Conservation (phyloP, 2,329 filamentous ascomycete genomes). For the Talaromyces sp. region DNA sequence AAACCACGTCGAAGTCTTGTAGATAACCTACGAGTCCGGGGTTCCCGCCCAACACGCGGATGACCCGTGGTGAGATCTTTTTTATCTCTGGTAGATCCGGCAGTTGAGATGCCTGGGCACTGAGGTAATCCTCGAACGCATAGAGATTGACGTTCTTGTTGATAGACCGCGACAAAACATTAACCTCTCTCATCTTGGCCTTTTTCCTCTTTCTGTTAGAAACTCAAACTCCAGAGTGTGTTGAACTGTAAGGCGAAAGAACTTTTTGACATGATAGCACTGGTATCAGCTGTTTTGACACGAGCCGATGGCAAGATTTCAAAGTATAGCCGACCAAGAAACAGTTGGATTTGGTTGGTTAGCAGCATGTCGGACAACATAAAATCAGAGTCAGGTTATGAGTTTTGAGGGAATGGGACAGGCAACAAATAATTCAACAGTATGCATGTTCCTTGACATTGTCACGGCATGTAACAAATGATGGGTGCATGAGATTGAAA, state of each 20-base stretch:
- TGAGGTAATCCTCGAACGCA: slow-evolving; percentile 46
- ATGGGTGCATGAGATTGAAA: too few relatives aligned
- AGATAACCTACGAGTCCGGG: slow-evolving; percentile 32
- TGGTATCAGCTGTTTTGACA: background rate
- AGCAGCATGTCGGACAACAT: background rate
- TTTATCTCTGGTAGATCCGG: slow-evolving; percentile 37
- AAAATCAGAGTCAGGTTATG: background rate
- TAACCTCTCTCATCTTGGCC: background rate
- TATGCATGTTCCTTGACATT: too few relatives aligned
- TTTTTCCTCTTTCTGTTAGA: background rate
- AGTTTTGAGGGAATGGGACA: background rate
- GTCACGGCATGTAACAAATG: too few relatives aligned
- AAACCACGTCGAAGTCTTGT: background rate
- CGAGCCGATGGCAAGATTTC: background rate
- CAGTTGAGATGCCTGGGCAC: slow-evolving; percentile 30
- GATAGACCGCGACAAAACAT: background rate
- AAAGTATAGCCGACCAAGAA: background rate
- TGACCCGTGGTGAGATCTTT: slow-evolving; percentile 36
- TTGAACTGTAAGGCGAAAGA: background rate
- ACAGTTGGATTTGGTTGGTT: background rate
- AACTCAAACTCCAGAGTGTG: background rate
- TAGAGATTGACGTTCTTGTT: slow-evolving; percentile 12
- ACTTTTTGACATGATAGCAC: background rate
- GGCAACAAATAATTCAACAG: too few relatives aligned
- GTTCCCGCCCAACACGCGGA: slow-evolving; percentile 43